A percentile compares a stretch with the other conserved stretches of the same genome.
phyloP scores from a whole-genome alignment of 2,329 filamentous ascomycete species.

The Cadophora gregata region DNA sequence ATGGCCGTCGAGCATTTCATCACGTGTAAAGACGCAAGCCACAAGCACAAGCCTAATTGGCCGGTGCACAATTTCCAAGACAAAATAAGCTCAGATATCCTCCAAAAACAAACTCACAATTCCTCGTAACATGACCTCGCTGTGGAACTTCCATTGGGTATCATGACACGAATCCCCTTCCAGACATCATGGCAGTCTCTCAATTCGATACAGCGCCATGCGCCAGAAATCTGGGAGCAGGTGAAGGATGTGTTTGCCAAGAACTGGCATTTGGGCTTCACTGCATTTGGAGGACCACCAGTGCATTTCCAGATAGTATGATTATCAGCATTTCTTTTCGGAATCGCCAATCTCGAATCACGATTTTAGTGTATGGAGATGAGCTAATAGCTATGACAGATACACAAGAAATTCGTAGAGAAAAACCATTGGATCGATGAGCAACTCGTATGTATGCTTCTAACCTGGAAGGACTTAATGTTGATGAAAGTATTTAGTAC shows the following conservation, averaged over 20 bases:
- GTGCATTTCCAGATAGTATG: slow-evolving; percentile 71
- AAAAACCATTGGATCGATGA: slow-evolving; percentile 30
- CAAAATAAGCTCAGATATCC: neutral
- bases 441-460: slow-evolving; percentile 22
- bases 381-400: neutral
- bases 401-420: slow-evolving; percentile 9
- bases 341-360: neutral
- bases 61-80: neutral
- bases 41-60: slow-evolving; percentile 4
- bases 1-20: neutral
- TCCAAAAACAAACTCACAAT: neutral
- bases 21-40: neutral
- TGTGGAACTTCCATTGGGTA: neutral
- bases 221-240: slow-evolving; percentile 9
- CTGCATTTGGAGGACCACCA: slow-evolving; percentile 69
- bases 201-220: slow-evolving; percentile 1
- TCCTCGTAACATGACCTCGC: neutral
- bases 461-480: neutral
- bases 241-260: slow-evolving; percentile 19
- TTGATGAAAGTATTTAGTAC: slow-evolving; percentile 54
- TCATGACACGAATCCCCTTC: neutral
- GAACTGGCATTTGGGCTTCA: slow-evolving; percentile 69
- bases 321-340: neutral
- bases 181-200: slow-evolving; percentile 5
- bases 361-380: neutral